phyloP scores from a whole-genome alignment of 306 rosid species.

The Hylodesmum podocarpum region DNA sequence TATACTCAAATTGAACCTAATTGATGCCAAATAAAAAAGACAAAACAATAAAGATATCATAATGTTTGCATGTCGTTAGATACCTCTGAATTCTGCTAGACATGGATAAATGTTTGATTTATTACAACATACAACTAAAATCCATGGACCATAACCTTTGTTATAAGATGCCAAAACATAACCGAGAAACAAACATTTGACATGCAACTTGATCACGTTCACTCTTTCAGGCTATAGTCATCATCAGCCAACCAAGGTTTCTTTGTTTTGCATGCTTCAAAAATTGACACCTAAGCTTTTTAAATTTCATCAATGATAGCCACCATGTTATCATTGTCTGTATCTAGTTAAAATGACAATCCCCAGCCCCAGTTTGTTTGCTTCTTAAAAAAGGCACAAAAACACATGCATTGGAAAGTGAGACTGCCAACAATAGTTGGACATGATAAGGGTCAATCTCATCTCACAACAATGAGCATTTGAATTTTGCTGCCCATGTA shows the following conservation, averaged over 20 bases:
- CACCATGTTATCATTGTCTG: neutral
- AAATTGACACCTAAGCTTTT: constrained; percentile 8
- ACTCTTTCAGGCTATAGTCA: constrained; percentile 27
- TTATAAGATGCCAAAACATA: constrained; percentile 29
- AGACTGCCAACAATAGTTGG: too few species aligned
- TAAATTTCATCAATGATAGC: constrained; percentile 11
- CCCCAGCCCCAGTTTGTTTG: neutral
- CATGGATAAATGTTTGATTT: neutral
- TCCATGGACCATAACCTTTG: neutral
- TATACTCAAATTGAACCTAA: neutral
- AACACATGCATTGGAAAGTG: neutral
- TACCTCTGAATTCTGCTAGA: neutral
- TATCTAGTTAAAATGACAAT: neutral
- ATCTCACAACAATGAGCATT: too few species aligned
- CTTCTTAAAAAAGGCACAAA: neutral
- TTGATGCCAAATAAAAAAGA: neutral
- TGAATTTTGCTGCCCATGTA: too few species aligned
- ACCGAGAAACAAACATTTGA: constrained; percentile 20
- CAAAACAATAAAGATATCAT: neutral
- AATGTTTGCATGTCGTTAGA: neutral
- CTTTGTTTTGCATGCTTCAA: constrained; percentile 18
- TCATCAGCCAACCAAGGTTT: constrained; percentile 31
- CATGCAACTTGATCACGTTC: constrained; percentile 23
- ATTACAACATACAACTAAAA: neutral
- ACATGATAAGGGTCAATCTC: too few species aligned